Percentiles rank a stretch among this genome's conserved stretches.
Evolutionary conservation across 106 monocot genomes (phyloP).

Genomic region (Vanilla planifolia): DNA sequence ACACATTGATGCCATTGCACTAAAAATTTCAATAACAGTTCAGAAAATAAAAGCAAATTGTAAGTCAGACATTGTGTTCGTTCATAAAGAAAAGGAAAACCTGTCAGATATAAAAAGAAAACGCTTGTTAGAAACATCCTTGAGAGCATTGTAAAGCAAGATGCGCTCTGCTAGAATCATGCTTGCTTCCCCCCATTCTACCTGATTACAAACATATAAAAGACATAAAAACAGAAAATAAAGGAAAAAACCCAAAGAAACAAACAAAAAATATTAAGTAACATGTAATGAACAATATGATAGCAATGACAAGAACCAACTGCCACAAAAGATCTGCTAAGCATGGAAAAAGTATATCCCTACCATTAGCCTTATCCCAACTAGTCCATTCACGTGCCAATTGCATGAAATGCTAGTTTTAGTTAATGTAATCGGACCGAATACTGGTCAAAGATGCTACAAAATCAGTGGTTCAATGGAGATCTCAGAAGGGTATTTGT

Average conservation of each 20-base stretch:
- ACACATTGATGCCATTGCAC: too few relatives aligned
- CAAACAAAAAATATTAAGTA: background rate
- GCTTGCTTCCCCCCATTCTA: conserved; percentile 97
- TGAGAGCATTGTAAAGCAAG: conserved; percentile 68
- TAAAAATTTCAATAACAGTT: too few relatives aligned
- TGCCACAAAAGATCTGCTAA: too few relatives aligned
- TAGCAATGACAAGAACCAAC: too few relatives aligned
- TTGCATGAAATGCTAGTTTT: too few relatives aligned
- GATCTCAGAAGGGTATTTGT: background rate
- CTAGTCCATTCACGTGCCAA: too few relatives aligned
- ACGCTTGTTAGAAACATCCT: conserved; percentile 64
- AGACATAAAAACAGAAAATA: too few relatives aligned
- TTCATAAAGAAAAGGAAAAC: conserved; percentile 17
- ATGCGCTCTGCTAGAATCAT: conserved; percentile 97
- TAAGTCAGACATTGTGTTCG: background rate
- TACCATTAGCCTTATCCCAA: too few relatives aligned
- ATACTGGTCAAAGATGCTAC: too few relatives aligned
- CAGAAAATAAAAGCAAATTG: background rate
- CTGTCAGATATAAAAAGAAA: conserved; percentile 96
- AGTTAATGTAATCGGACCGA: too few relatives aligned
- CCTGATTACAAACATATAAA: conserved; percentile 33
- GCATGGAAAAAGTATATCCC: too few relatives aligned
- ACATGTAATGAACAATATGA: too few relatives aligned
- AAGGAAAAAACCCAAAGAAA: background rate
- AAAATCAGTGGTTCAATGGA: background rate